Evolutionary conservation across 129 eudicot genomes (phyloP), one percentile per base, ranked within the genome.

Genomic region (Erigeron canadensis): DNA sequence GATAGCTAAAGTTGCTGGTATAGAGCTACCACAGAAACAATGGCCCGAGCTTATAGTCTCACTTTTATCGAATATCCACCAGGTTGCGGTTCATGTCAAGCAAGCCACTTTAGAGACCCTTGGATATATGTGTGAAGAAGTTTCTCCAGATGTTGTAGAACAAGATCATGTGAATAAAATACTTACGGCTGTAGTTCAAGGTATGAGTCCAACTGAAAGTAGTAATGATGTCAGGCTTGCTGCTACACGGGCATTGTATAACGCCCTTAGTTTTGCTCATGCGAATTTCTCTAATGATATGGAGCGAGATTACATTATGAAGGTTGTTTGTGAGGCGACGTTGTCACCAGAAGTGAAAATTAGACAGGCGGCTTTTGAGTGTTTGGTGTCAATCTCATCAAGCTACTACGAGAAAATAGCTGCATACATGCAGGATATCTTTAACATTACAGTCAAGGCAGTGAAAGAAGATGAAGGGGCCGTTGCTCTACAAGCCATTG

Each of bases 291-390:
- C 84, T 17, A 89, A 93, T 59, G 98, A 89, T 69, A 84, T 89
- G 90, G 98, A 93, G 78, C 85, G 98, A 28, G 96, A 93, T 80
- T 93, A 87, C 75, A 93, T 93, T 46, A 93, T 93, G 98, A 89
- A 88, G 75, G 96, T 93, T 70, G 98, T 93, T 65, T 93, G 98
- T 80, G 96, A 93, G 82, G 87, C 96, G 8, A 93, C 90, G 4
- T 76, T 87, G 53, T 89, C 90, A 22, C 84, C 90, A 5, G 95
- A 93, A 68, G 86, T 93, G 63, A 93, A 93, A 80, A 93, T 93
- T 67, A 85, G 96, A 38, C 96, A 93, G 72, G 92, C 96, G 19
- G 96, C 98, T 57, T 93, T 80, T 72, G 96, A 93, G 67, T 93
- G 95, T 71, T 73, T 93, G 81, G 96, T 93, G 17, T 84, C 98